Evolutionary conservation across 2,329 filamentous ascomycete species (phyloP).

Genomic region (Botrytis porri): DNA sequence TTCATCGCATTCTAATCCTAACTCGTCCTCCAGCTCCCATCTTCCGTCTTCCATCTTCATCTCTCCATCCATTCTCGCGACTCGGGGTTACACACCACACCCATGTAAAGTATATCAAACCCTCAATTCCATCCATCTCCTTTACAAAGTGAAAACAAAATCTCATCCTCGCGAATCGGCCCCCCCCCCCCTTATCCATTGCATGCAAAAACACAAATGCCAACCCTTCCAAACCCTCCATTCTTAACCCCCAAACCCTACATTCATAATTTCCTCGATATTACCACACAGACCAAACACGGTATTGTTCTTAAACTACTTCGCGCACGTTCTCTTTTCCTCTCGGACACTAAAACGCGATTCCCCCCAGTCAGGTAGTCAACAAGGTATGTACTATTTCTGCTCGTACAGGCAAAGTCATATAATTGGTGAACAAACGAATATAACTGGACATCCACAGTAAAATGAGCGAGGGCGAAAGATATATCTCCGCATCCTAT

Average conservation of each 20-base stretch:
- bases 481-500: background rate
- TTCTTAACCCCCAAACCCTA: constrained; percentile 4
- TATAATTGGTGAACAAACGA: background rate
- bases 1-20: background rate
- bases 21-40: background rate
- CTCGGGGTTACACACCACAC: background rate
- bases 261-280: constrained; percentile 9
- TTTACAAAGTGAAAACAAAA: background rate
- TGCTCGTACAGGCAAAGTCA: background rate
- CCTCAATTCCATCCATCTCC: background rate
- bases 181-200: background rate
- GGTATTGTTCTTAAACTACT: background rate
- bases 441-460: background rate
- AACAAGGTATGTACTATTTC: background rate
- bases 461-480: background rate
- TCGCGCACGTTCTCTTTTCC: background rate
- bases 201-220: background rate
- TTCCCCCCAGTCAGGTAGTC: background rate
- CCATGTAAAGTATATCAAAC: background rate
- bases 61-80: constrained; percentile 5
- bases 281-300: constrained; percentile 2
- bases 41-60: background rate
- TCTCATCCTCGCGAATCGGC: background rate
- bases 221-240: background rate
- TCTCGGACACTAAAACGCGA: background rate